Base-by-base conservation (phyloP, 2,329 filamentous ascomycete genomes). In the Hymenoscyphus linearis region DNA sequence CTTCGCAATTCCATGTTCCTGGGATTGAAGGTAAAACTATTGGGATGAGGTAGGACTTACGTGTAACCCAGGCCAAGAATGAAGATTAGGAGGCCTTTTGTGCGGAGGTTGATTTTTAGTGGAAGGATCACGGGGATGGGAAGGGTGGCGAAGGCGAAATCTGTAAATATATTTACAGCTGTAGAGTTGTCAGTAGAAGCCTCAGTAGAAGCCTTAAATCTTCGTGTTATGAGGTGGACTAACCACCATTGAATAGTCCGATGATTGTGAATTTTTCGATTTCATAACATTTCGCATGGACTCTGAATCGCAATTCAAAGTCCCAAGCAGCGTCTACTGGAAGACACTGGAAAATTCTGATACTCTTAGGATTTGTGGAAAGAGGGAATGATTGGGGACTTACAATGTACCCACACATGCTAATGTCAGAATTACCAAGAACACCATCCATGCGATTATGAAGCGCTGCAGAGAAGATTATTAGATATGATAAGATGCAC, bases 261-360 rank as follows among this genome's bases (percentile, higher is more conserved):
- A 81, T 71, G 36, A 71, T 71, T 31, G 71, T 72, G 66, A 77
- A 80, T 1, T 73, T 74, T 1, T 59, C 63, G 36, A 69, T 66
- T 12, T 71, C 73, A 64, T 76, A 79, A 67, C 80, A 82, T 31
- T 71, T 74, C 0, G 77, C 75, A 26, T 64, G 69, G 5, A 71
- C 68, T 12, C 63, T 53, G 12, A 60, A 47, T 58, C 58, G 60
- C 1, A 63, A 60, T 69, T 68, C 16, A 68, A 69, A 66, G 59
- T 79, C 71, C 80, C 80, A 82, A 0, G 75, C 73, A 13, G 79
- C 79, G 22, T 66, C 55, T 4, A 81, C 70, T 0, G 79, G 79
- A n/a, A 74, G 60, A 64, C 80, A 82, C 62, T 78, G 74, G 64
- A 81, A 79, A 26, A 82, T 74, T 16, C 62, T 64, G 22, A 31